Evolutionary conservation across 2,329 filamentous ascomycete genomes (phyloP).

Genomic region (Endoconidiophora polonica): DNA sequence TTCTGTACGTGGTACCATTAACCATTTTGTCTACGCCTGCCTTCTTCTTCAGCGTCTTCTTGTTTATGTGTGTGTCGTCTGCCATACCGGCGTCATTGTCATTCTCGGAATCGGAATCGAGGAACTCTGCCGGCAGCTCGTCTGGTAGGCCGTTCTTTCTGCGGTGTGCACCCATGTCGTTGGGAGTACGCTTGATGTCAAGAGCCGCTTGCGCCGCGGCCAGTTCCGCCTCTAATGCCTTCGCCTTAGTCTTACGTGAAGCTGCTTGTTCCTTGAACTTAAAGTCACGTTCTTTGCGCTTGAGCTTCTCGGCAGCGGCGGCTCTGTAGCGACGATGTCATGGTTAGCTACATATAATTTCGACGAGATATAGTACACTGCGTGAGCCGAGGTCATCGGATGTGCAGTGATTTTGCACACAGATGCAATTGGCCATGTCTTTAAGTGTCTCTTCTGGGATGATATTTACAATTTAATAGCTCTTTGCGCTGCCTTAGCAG

Average conservation of each 20-base stretch:
- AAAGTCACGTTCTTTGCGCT: constrained; percentile 37
- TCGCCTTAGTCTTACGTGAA: constrained; percentile 26
- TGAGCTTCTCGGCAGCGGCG: constrained; percentile 34
- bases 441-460: not conserved
- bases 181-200: constrained; percentile 11
- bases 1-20: constrained; percentile 38
- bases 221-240: constrained; percentile 13
- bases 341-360: too few species aligned
- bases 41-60: constrained; percentile 14
- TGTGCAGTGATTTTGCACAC: too few species aligned
- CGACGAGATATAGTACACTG: too few species aligned
- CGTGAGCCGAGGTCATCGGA: too few species aligned
- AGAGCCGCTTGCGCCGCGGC: constrained; percentile 13
- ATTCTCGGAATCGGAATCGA: constrained; percentile 33
- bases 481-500: constrained; percentile 30
- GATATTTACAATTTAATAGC: constrained; percentile 33
- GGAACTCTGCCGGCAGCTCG: constrained; percentile 35
- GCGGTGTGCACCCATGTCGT: not conserved
- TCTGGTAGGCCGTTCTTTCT: constrained; percentile 21
- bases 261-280: constrained; percentile 39
- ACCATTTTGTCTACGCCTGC: constrained; percentile 30
- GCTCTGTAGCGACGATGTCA: constrained; percentile 22
- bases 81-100: constrained; percentile 15
- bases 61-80: constrained; percentile 13
- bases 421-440: too few species aligned